Evolutionary conservation across 1,139 yeast genomes (phyloP).

Genomic region (Debaryomyces subglobosus): DNA sequence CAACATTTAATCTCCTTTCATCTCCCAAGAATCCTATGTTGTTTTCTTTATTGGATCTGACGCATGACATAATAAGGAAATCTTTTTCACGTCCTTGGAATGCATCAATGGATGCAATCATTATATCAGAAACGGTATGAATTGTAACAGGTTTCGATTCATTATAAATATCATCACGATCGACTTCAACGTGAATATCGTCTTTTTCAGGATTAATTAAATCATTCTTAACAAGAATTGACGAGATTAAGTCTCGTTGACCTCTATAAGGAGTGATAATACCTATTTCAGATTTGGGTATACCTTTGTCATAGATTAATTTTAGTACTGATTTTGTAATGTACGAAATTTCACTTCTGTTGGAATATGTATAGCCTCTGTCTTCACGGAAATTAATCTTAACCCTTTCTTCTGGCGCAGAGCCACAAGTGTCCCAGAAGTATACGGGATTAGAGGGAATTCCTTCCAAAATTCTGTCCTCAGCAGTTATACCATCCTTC

Average conservation of each 20-base stretch:
- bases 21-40: slow-evolving; percentile 63
- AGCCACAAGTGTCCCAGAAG: slow-evolving; percentile 55
- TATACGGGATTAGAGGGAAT: slow-evolving; percentile 50
- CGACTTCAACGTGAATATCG: slow-evolving; percentile 53
- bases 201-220: slow-evolving; percentile 58
- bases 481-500: slow-evolving; percentile 61
- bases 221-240: slow-evolving; percentile 49
- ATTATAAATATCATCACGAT: slow-evolving; percentile 56
- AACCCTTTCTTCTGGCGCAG: slow-evolving; percentile 47
- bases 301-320: slow-evolving; percentile 56
- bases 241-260: slow-evolving; percentile 65
- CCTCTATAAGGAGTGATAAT: slow-evolving; percentile 75
- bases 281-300: slow-evolving; percentile 56
- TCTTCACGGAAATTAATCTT: slow-evolving; percentile 49
- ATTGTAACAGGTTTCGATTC: slow-evolving; percentile 57
- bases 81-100: slow-evolving; percentile 70
- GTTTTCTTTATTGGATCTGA: slow-evolving; percentile 52
- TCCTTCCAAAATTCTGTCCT: slow-evolving; percentile 45
- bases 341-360: slow-evolving; percentile 52
- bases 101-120: slow-evolving; percentile 70
- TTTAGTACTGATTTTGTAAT: slow-evolving; percentile 50
- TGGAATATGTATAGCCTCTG: slow-evolving; percentile 57
- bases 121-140: slow-evolving; percentile 64
- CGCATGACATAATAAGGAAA: slow-evolving; percentile 62
- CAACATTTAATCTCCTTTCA: slow-evolving; percentile 66